phyloP scores from a whole-genome alignment of 345 rosid species.

The Conringia planisiliqua region DNA sequence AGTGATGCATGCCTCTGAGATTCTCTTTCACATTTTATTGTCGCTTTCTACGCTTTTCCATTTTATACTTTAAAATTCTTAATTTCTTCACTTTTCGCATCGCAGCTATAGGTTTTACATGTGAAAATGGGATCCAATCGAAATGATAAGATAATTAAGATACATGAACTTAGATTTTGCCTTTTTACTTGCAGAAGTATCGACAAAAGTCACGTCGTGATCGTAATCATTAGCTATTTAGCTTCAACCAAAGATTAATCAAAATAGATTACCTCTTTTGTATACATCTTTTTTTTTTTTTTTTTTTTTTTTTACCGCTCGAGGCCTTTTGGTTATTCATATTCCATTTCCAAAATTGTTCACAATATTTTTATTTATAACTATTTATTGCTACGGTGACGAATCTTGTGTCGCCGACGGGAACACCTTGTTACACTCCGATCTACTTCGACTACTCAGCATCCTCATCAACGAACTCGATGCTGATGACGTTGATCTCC shows the following conservation, averaged over 20 bases:
- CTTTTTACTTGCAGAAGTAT: not conserved
- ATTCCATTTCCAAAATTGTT: conserved; percentile 23
- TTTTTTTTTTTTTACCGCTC: not conserved
- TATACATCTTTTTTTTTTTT: not conserved
- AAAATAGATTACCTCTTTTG: not conserved
- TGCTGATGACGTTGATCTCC: conserved; percentile 32
- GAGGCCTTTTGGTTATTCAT: conserved; percentile 4
- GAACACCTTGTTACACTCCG: conserved; percentile 48
- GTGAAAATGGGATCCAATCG: not conserved
- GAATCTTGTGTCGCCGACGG: conserved; percentile 36
- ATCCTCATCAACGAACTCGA: conserved; percentile 56
- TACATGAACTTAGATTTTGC: not conserved
- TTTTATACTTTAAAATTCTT: not conserved
- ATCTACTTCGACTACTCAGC: conserved; percentile 58
- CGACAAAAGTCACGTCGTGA: not conserved
- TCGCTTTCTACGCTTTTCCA: conserved; percentile 7
- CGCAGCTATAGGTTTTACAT: not conserved
- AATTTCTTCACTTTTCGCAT: not conserved
- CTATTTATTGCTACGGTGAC: not conserved
- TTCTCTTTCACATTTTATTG: conserved; percentile 12
- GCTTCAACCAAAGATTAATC: conserved; percentile 14
- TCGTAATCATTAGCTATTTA: not conserved
- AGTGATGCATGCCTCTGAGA: conserved; percentile 23
- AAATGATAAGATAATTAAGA: not conserved
- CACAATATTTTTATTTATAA: not conserved